phyloP scores from a whole-genome alignment of 306 rosid genomes.

The Sesbania bispinosa region DNA sequence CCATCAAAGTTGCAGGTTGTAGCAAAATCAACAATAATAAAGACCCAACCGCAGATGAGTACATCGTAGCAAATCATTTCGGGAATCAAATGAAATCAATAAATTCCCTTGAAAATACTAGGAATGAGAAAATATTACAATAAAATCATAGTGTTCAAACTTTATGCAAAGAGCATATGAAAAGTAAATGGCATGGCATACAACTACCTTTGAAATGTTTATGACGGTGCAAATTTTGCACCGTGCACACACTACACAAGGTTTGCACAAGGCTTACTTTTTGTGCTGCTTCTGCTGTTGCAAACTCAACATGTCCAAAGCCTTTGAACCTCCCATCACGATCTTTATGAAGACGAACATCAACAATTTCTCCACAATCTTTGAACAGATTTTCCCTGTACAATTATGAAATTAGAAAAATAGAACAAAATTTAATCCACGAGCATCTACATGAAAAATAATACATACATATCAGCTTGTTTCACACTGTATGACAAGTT shows the following conservation, averaged over 20 bases:
- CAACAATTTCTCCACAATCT: conserved; percentile 58
- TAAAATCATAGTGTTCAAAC: background rate
- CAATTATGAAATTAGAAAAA: background rate
- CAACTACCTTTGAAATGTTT: background rate
- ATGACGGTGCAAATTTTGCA: no score
- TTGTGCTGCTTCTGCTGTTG: conserved; percentile 49
- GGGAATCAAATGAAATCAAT: background rate
- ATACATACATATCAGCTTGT: conserved; percentile 57
- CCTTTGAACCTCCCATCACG: conserved; percentile 53
- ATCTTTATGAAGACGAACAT: conserved; percentile 46
- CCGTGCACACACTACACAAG: background rate
- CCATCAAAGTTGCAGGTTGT: background rate
- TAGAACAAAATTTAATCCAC: background rate
- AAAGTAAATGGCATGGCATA: background rate
- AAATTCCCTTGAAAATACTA: background rate
- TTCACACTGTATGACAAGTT: conserved; percentile 51
- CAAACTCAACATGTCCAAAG: conserved; percentile 67
- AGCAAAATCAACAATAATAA: background rate
- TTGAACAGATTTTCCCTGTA: conserved; percentile 61
- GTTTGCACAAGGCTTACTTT: conserved; percentile 47
- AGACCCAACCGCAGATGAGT: background rate
- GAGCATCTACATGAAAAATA: background rate
- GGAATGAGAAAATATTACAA: background rate
- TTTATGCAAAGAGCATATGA: background rate
- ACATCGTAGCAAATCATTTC: background rate